phyloP scores from a whole-genome alignment of 2,329 filamentous ascomycete genomes.

The Trichothecium sympodiale region DNA sequence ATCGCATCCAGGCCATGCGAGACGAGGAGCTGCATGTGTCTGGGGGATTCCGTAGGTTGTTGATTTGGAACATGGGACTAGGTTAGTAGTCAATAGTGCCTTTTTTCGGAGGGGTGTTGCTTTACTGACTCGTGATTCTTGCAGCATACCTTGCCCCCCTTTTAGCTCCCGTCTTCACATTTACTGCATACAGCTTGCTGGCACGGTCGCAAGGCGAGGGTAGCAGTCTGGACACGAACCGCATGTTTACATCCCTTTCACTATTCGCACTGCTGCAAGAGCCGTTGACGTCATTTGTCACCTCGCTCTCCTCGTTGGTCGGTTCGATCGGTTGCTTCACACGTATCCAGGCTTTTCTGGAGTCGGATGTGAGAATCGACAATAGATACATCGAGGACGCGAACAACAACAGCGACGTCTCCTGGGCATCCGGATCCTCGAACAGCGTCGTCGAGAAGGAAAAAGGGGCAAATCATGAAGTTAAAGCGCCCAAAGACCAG shows the following conservation, averaged over 20 bases:
- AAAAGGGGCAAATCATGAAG: neutral
- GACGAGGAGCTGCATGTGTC: constrained; percentile 11
- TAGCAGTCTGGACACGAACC: constrained; percentile 5
- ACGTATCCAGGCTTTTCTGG: constrained; percentile 10
- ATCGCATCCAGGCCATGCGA: constrained; percentile 8
- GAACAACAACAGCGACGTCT: neutral
- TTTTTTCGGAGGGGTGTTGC: neutral
- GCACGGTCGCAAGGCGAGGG: constrained; percentile 6
- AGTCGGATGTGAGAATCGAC: neutral
- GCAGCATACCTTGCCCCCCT: constrained; percentile 6
- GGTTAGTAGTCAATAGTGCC: constrained; percentile 3
- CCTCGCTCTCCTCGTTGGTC: constrained; percentile 10
- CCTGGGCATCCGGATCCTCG: neutral
- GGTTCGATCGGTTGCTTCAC: constrained; percentile 13
- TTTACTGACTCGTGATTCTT: constrained; percentile 1
- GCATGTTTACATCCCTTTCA: constrained; percentile 13
- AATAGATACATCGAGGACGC: neutral
- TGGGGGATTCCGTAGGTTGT: constrained; percentile 10
- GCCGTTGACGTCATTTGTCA: constrained; percentile 11
- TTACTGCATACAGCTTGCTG: constrained; percentile 1
- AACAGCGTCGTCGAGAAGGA: neutral
- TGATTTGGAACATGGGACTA: constrained; percentile 11
- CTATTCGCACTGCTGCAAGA: constrained; percentile 12
- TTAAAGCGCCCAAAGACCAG: neutral
- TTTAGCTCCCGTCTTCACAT: constrained; percentile 7